Evolutionary conservation across 495 filamentous ascomycete genomes (phyloP).

Genomic region (Penicillium angulare): DNA sequence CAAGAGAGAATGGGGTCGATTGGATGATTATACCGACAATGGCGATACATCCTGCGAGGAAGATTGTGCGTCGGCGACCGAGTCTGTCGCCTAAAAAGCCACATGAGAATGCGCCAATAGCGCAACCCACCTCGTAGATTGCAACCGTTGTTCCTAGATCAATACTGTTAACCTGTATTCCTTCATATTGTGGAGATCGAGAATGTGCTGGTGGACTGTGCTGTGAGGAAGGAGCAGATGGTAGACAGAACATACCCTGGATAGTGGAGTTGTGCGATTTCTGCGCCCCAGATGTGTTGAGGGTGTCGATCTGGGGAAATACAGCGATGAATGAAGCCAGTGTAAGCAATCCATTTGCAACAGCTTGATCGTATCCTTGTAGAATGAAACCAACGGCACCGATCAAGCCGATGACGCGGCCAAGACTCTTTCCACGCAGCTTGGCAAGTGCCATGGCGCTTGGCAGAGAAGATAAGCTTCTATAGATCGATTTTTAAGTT

Average conservation of each 20-base stretch:
- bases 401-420: conserved; percentile 14
- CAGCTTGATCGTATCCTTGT: conserved; percentile 50
- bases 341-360: conserved; percentile 32
- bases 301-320: conserved; percentile 51
- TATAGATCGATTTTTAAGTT: neutral
- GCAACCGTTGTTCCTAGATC: conserved; percentile 35
- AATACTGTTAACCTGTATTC: neutral
- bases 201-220: no score
- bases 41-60: conserved; percentile 22
- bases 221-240: neutral
- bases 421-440: conserved; percentile 15
- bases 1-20: conserved; percentile 18
- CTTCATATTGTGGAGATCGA: neutral
- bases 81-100: conserved; percentile 43
- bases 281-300: conserved; percentile 33
- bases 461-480: conserved; percentile 8
- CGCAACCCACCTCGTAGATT: conserved; percentile 44
- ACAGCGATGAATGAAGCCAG: conserved; percentile 34
- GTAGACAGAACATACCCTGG: conserved; percentile 21
- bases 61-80: conserved; percentile 38
- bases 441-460: conserved; percentile 10
- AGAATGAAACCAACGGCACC: conserved; percentile 34
- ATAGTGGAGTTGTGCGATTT: conserved; percentile 33
- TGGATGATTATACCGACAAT: conserved; percentile 19
- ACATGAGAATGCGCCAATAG: conserved; percentile 41